Conservation (phyloP, 2,329 filamentous ascomycete species). For the Curvularia verruculosa region DNA sequence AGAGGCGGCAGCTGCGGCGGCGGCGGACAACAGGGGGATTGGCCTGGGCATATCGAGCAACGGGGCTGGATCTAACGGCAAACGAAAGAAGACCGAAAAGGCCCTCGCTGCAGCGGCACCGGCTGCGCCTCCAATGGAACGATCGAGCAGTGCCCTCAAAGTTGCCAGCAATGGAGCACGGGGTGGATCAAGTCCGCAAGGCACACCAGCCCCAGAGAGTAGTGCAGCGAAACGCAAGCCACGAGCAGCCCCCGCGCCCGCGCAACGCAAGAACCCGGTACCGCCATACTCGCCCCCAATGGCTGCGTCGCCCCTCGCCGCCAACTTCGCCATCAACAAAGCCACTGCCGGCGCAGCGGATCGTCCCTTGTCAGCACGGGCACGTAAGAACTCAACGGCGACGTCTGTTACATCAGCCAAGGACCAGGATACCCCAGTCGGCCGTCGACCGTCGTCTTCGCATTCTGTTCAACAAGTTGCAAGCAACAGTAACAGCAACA, state of each 20-base stretch:
- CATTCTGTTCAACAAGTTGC: conserved; percentile 41
- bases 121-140: conserved; percentile 63
- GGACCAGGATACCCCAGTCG: conserved; percentile 53
- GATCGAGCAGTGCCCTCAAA: conserved; percentile 64
- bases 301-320: conserved; percentile 76
- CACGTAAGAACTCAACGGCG: conserved; percentile 71
- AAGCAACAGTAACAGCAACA: too few species aligned
- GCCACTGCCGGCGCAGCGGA: conserved; percentile 52
- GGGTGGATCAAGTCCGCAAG: conserved; percentile 65
- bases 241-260: conserved; percentile 69
- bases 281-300: conserved; percentile 70
- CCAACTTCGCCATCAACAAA: conserved; percentile 67
- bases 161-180: conserved; percentile 53
- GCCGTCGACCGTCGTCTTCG: conserved; percentile 45
- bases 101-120: conserved; percentile 41
- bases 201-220: conserved; percentile 66
- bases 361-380: conserved; percentile 71
- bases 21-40: conserved; percentile 51
- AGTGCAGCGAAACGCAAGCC: conserved; percentile 68
- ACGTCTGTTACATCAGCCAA: conserved; percentile 53
- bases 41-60: conserved; percentile 70
- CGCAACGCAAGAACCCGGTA: conserved; percentile 73
- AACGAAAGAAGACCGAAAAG: conserved; percentile 84
- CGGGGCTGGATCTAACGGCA: conserved; percentile 63
- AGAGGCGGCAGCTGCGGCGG: conserved; percentile 47